These are phyloP conservation scores for Dujonia santamariae DNA, from an alignment of 1,139 yeast species.

Conservation along the genomic window DNA sequence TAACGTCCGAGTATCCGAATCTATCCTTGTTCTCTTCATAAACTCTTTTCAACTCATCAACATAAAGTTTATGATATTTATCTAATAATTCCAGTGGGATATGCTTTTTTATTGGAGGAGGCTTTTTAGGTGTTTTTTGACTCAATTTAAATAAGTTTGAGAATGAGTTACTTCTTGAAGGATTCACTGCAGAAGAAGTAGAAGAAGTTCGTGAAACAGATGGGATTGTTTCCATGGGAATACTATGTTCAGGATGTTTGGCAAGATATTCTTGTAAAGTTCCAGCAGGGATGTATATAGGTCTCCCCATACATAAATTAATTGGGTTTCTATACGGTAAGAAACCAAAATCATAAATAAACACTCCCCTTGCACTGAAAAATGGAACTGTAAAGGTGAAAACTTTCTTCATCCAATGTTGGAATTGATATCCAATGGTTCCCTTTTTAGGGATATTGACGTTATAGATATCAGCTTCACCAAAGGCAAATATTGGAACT, in stretches of 20 bases:
- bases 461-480: conserved; percentile 80
- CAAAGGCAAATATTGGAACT: conserved; percentile 91
- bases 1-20: conserved; percentile 51
- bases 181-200: not conserved
- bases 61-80: conserved; percentile 69
- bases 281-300: conserved; percentile 63
- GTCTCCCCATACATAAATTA: conserved; percentile 76
- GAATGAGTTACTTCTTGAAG: conserved; percentile 16
- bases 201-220: conserved; percentile 2
- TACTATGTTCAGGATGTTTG: conserved; percentile 23
- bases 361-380: conserved; percentile 88
- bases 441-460: conserved; percentile 54
- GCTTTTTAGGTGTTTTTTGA: conserved; percentile 11
- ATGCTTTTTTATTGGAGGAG: conserved; percentile 19
- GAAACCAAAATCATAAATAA: conserved; percentile 89
- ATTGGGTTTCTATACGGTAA: conserved; percentile 84
- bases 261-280: conserved; percentile 29
- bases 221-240: not conserved
- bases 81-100: conserved; percentile 51
- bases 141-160: conserved; percentile 22
- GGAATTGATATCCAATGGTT: conserved; percentile 55
- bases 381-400: conserved; percentile 87
- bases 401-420: conserved; percentile 64
- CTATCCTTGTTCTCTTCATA: conserved; percentile 68
- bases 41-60: conserved; percentile 61